These are phyloP conservation scores for Nakazawaea wyomingensis DNA, from an alignment of 805 yeast species.

Conservation along the genomic window DNA sequence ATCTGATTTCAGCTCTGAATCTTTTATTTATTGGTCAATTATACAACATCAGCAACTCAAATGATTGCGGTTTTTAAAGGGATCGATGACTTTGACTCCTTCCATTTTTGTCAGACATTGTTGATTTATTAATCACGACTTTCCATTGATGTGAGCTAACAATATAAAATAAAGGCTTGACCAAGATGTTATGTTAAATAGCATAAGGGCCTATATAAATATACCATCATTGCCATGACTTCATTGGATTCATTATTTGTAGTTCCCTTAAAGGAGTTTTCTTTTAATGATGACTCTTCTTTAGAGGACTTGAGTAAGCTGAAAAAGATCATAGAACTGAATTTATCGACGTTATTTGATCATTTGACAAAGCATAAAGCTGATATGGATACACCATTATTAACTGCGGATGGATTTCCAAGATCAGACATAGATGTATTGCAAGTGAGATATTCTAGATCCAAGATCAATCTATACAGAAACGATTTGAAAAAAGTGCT, in stretches of 20 bases:
- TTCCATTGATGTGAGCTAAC: neutral
- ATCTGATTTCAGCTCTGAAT: no score
- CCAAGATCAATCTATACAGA: conserved; percentile 57
- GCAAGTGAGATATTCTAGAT: conserved; percentile 54
- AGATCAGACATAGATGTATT: conserved; percentile 79
- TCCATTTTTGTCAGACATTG: conserved; percentile 9
- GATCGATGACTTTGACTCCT: no score
- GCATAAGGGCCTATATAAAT: no score
- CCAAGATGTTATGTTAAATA: no score
- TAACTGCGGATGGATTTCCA: conserved; percentile 80
- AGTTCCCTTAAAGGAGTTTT: conserved; percentile 13
- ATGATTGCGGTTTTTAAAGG: no score
- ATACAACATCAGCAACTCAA: no score
- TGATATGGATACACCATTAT: conserved; percentile 60
- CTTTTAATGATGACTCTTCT: neutral
- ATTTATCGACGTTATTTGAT: conserved; percentile 35
- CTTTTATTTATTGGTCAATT: no score
- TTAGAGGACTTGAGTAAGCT: conserved; percentile 22
- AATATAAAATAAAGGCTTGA: no score
- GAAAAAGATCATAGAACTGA: conserved; percentile 36
- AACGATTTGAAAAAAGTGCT: conserved; percentile 61
- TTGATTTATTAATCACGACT: neutral
- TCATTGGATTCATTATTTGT: conserved; percentile 6
- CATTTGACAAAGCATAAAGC: conserved; percentile 40
- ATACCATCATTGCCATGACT: neutral